Evolutionary conservation across 495 filamentous ascomycete genomes (phyloP).

Genomic region (Friedmanniomyces simplex): DNA sequence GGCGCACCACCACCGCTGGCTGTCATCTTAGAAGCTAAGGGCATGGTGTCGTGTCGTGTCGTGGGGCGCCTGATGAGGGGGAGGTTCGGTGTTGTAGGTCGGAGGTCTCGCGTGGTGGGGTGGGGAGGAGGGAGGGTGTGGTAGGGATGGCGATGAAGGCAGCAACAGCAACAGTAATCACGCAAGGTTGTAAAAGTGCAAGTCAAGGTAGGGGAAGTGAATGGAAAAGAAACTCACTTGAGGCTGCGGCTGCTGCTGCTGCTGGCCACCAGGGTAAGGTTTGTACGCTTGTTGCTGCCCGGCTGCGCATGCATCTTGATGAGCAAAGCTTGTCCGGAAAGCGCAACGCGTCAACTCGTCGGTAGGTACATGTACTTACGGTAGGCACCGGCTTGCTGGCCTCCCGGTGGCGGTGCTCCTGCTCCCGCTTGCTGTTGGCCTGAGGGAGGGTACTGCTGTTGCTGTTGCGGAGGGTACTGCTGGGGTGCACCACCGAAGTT

Average conservation of each 20-base stretch:
- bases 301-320: conserved; percentile 12
- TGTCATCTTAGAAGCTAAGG: conserved; percentile 13
- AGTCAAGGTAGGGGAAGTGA: background rate
- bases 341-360: background rate
- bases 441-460: conserved; percentile 1
- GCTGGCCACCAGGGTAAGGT: conserved; percentile 18
- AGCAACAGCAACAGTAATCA: too few relatives aligned
- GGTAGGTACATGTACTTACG: conserved; percentile 5
- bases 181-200: background rate
- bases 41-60: conserved; percentile 10
- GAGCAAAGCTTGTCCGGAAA: background rate
- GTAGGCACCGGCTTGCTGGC: conserved; percentile 4
- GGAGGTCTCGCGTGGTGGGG: too few relatives aligned
- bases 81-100: background rate
- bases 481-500: background rate
- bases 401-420: conserved; percentile 12
- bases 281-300: conserved; percentile 21
- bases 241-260: background rate
- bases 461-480: background rate
- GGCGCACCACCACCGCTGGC: conserved; percentile 12
- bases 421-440: background rate
- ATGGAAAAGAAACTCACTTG: conserved; percentile 8
- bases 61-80: background rate
- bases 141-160: background rate
- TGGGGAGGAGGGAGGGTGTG: background rate